Base-by-base conservation (phyloP, 352 stramenopile species). In the Phytophthora aleatoria region DNA sequence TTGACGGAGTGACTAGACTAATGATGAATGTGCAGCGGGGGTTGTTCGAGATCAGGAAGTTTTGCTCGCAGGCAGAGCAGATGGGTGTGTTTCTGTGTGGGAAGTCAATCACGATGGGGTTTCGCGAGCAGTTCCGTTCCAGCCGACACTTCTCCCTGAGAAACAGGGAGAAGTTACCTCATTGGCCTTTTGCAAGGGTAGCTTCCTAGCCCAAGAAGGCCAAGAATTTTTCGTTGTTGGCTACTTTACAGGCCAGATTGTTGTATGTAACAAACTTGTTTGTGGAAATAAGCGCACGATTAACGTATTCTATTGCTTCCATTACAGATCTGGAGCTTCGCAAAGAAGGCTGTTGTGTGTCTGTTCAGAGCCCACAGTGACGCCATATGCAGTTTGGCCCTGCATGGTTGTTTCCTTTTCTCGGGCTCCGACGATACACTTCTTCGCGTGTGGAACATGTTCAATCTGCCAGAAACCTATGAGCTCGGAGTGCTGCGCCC, bases 321-420 rank as follows among this genome's bases (percentile, higher is more conserved):
- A 20, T 7, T 45, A 16, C 44, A 88, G 76, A 70, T 92, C 27
- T 92, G 83, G 77, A 85, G 67, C 20, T 75, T 91, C 9, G 58
- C 54, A 16, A 81, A 87, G 57, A 77, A 78, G 36, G 7, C 57
- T 10, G 45, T 86, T 10, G 35, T 86, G 15, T 69, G 64, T n/a
- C 67, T 62, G 1, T 79, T 90, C 63, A 85, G 80, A 35, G 80
- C 73, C 2, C 84, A 93, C 52, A 64, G 54, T 2, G 81, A 94
- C 10, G 57, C 69, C 7, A 67, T 92, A 24, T 74, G 69, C 6
- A 78, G 77, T 26, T 67, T 94, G n/a, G 64, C 57, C 0, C 52
- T 86, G 24, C 82, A 92, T 43, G 85, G 83, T 3, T 87, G 78
- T 43, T 90, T 94, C 55, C 63, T 94, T n/a, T 90, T 90, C 64